Base-by-base conservation (phyloP, 2,329 filamentous ascomycete genomes). In the Phoma herbarum region DNA sequence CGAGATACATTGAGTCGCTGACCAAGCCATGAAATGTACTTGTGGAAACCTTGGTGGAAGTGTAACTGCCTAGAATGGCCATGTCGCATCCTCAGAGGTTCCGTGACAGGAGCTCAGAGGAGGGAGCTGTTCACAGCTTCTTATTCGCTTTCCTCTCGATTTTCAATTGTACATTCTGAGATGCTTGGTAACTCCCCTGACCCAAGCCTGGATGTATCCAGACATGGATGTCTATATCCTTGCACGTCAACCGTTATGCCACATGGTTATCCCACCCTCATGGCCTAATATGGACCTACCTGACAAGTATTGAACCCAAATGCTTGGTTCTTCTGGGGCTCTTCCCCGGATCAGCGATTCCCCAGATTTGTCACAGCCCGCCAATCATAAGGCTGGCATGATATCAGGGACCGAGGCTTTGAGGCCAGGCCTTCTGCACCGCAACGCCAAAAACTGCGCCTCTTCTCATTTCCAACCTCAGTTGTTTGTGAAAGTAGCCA, bases 401-500 rank as follows among this genome's bases (percentile, higher is more conserved):
- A 31, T 29, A n/a, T 14, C 41, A 57, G 45, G 11, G 23, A 45
- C 53, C 53, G 59, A 57, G 59, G 52, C 41, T 29, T 35, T 22
- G 31, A 35, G 46, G 35, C 41, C 44, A 58, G 35, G 35, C 42
- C 46, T 39, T 37, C 43, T 42, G 50, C 43, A 37, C 20, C 10
- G 28, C 59, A 39, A 45, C 54, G 42, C 54, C 50, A 43, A 12
- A 44, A 10, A 16, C 29, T 56, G 22, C 50, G 52, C 47, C 53
- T 46, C 53, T 33, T 42, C 16, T 43, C n/a, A 26, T 9, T 14
- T 25, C 11, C 22, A 23, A 46, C 49, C 35, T 41, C 48, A 37
- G 9, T 44, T 7, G 12, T 16, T 18, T 9, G 25, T 14, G 5
- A 23, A 4, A 1, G n/a, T 25, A 12, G 20, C 20, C n/a, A 11